phyloP scores from a whole-genome alignment of 2,329 filamentous ascomycete genomes.

The Chaetoscypha palmicola region DNA sequence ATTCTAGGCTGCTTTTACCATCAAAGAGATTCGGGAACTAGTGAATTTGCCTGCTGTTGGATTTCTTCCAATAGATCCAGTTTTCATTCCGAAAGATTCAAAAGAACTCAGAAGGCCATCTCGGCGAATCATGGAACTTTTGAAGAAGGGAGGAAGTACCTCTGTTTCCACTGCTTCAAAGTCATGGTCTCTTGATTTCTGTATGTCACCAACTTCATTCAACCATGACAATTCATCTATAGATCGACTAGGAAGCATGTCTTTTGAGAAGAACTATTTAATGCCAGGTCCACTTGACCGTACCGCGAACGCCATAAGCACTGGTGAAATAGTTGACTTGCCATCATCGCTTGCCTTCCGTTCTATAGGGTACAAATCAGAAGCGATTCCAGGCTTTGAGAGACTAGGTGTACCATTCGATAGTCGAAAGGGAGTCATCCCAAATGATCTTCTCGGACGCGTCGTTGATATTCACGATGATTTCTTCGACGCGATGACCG shows the following conservation, averaged over 20 bases:
- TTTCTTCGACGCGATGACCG: slow-evolving; percentile 11
- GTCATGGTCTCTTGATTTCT: slow-evolving; percentile 80
- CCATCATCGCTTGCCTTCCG: slow-evolving; percentile 72
- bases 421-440: slow-evolving; percentile 63
- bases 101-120: slow-evolving; percentile 67
- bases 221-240: slow-evolving; percentile 35
- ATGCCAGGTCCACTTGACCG: slow-evolving; percentile 48
- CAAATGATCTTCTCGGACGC: slow-evolving; percentile 74
- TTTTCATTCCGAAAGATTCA: slow-evolving; percentile 60
- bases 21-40: slow-evolving; percentile 87
- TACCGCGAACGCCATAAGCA: slow-evolving; percentile 40
- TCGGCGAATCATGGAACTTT: slow-evolving; percentile 71
- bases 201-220: slow-evolving; percentile 71
- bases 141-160: slow-evolving; percentile 64
- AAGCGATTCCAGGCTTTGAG: slow-evolving; percentile 65
- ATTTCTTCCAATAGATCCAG: slow-evolving; percentile 61
- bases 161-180: slow-evolving; percentile 43
- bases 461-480: slow-evolving; percentile 38
- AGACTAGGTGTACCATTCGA: slow-evolving; percentile 76
- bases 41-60: slow-evolving; percentile 66
- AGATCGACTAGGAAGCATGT: slow-evolving; percentile 52
- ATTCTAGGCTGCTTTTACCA: slow-evolving; percentile 76
- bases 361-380: slow-evolving; percentile 90
- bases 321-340: slow-evolving; percentile 45
- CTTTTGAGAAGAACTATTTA: slow-evolving; percentile 58